These are phyloP conservation scores for Aspergillus sp. DNA, from an alignment of 2,329 filamentous ascomycete species.

Conservation along the genomic window DNA sequence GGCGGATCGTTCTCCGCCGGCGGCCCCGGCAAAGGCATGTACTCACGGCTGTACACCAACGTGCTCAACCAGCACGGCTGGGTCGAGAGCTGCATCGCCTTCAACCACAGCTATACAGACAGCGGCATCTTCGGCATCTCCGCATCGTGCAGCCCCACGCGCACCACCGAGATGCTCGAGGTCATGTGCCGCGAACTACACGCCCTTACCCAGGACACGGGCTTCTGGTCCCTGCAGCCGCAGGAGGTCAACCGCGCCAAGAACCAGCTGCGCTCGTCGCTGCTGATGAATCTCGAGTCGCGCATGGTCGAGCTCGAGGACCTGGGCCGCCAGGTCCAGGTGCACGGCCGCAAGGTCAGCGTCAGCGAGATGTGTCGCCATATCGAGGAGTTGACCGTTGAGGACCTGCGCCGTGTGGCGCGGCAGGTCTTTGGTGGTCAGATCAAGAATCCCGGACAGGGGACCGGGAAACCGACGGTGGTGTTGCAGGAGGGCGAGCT, in stretches of 20 bases:
- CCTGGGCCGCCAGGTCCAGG: conserved; percentile 86
- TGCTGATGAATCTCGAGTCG: conserved; percentile 96
- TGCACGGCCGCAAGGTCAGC: conserved; percentile 87
- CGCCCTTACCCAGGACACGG: conserved; percentile 64
- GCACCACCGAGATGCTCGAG: conserved; percentile 77
- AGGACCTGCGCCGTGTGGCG: conserved; percentile 76
- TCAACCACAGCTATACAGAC: conserved; percentile 97
- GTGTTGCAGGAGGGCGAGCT: conserved; percentile 86
- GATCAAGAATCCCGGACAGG: conserved; percentile 64
- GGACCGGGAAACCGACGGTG: conserved; percentile 84
- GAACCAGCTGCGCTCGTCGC: conserved; percentile 82
- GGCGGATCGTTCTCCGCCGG: conserved; percentile 95
- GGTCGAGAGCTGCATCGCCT: conserved; percentile 91
- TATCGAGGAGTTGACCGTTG: conserved; percentile 73
- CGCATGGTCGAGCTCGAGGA: conserved; percentile 98
- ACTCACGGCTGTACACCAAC: conserved; percentile 93
- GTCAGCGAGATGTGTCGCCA: conserved; percentile 85
- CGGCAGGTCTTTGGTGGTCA: conserved; percentile 66
- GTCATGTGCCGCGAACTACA: conserved; percentile 90
- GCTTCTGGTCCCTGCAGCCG: conserved; percentile 62
- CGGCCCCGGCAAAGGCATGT: conserved; percentile 98
- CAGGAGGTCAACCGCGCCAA: conserved; percentile 86
- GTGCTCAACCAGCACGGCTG: conserved; percentile 95
- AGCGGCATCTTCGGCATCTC: conserved; percentile 92
- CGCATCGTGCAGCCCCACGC: conserved; percentile 70